Evolutionary conservation across 139 green algal genomes (phyloP).

Genomic region (Spirogloea muscicola): DNA sequence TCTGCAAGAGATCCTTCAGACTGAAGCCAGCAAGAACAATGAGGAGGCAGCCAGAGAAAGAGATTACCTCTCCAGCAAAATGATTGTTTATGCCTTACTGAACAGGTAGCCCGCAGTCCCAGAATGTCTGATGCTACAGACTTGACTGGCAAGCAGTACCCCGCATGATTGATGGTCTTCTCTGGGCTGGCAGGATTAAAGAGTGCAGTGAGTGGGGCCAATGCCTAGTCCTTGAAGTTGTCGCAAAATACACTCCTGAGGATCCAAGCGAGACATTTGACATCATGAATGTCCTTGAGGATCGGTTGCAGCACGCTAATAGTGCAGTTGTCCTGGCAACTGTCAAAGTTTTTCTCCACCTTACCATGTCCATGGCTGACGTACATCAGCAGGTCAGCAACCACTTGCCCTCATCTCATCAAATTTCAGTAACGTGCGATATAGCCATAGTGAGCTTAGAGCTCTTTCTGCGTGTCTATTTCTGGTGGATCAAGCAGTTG

Average conservation of each 20-base stretch:
- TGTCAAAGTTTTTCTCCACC: slow-evolving; percentile 86
- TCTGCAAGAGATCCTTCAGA: slow-evolving; percentile 46
- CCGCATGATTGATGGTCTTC: too few species aligned
- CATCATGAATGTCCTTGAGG: slow-evolving; percentile 90
- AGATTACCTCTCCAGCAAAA: slow-evolving; percentile 54
- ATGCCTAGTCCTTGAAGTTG: slow-evolving; percentile 84
- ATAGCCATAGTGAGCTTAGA: neutral
- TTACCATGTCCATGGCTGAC: slow-evolving; percentile 78
- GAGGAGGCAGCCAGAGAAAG: slow-evolving; percentile 2
- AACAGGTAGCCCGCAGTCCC: slow-evolving; percentile 56
- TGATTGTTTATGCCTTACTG: slow-evolving; percentile 78
- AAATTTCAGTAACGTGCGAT: neutral
- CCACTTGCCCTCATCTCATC: neutral
- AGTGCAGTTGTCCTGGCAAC: slow-evolving; percentile 84
- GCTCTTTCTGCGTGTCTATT: too few species aligned
- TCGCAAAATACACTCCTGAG: slow-evolving; percentile 64
- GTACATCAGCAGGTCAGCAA: slow-evolving; percentile 80
- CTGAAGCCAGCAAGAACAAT: slow-evolving; percentile 12
- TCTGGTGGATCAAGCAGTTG: too few species aligned
- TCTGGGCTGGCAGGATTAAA: slow-evolving; percentile 75
- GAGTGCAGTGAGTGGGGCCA: slow-evolving; percentile 92
- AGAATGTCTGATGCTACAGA: too few species aligned
- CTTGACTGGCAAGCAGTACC: too few species aligned
- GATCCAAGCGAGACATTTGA: slow-evolving; percentile 81
- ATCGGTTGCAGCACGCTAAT: slow-evolving; percentile 82